A percentile compares a stretch with the other conserved stretches of the same genome.
Evolutionary conservation across 352 stramenopile species (phyloP).

Genomic region (Phytophthora cryptogea): DNA sequence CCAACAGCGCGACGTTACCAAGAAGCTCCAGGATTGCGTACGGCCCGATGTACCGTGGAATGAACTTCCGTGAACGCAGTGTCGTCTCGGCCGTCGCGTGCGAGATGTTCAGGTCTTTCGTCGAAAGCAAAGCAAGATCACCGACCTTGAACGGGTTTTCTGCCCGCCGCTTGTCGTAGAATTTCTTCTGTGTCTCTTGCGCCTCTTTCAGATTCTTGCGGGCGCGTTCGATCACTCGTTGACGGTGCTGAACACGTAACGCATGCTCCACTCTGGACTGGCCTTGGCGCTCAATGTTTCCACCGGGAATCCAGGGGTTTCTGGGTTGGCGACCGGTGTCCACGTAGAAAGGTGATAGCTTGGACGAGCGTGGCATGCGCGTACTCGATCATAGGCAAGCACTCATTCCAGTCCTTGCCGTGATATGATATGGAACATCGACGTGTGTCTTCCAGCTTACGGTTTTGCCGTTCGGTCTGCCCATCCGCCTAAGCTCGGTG

Average conservation of each 20-base stretch:
- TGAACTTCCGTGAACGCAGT: constrained; percentile 10
- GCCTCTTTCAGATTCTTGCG: constrained; percentile 4
- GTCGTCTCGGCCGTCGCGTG: constrained; percentile 11
- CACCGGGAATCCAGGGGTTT: background rate
- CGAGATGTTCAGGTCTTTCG: constrained; percentile 11
- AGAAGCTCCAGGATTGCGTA: constrained; percentile 8
- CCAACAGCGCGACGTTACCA: constrained; percentile 9
- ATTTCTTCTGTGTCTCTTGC: constrained; percentile 9
- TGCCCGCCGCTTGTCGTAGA: constrained; percentile 7
- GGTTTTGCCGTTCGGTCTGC: too few relatives aligned
- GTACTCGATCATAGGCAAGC: too few relatives aligned
- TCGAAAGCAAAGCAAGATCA: constrained; percentile 5
- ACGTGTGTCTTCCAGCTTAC: too few relatives aligned
- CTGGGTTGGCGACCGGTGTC: too few relatives aligned
- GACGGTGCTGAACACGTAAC: constrained; percentile 1
- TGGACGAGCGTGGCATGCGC: too few relatives aligned
- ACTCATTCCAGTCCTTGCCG: too few relatives aligned
- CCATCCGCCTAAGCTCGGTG: too few relatives aligned
- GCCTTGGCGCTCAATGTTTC: too few relatives aligned
- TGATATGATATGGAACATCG: too few relatives aligned
- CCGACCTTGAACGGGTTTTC: constrained; percentile 11
- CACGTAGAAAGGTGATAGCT: too few relatives aligned
- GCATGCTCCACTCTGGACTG: constrained; percentile 5
- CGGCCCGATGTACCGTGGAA: background rate
- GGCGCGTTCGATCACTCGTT: constrained; percentile 4